These are phyloP conservation scores for Suillus spraguei DNA, from an alignment of 768 basidiomycete genomes.

Conservation along the genomic window DNA sequence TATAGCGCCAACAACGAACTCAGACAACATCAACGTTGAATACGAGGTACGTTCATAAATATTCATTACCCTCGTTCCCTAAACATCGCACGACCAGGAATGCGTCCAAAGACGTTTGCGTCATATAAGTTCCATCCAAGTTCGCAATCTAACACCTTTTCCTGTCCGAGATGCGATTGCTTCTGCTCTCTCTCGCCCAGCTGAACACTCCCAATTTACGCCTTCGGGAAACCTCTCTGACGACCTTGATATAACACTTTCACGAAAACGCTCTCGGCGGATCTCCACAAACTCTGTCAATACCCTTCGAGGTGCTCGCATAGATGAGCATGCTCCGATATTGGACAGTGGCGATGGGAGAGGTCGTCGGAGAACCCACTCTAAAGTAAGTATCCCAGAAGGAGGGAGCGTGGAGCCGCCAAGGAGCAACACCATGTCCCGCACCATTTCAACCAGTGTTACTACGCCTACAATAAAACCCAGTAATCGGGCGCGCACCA, in stretches of 20 bases:
- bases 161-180: constrained; percentile 75
- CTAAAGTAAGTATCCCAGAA: constrained; percentile 44
- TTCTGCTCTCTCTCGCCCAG: constrained; percentile 70
- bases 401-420: constrained; percentile 19
- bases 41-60: background rate
- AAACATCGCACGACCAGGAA: constrained; percentile 18
- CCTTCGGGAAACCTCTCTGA: constrained; percentile 62
- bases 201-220: constrained; percentile 61
- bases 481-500: constrained; percentile 47
- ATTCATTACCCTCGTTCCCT: background rate
- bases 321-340: constrained; percentile 43
- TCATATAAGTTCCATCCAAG: constrained; percentile 71
- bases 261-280: constrained; percentile 60
- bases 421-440: constrained; percentile 18
- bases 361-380: constrained; percentile 47
- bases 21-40: constrained; percentile 12
- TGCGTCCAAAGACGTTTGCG: constrained; percentile 64
- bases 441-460: constrained; percentile 19
- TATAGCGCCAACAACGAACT: constrained; percentile 11
- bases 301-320: constrained; percentile 47
- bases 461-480: constrained; percentile 38
- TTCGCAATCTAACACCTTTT: constrained; percentile 84
- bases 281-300: constrained; percentile 60
- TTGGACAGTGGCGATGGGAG: constrained; percentile 36
- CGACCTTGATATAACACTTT: constrained; percentile 64